phyloP scores from a whole-genome alignment of 345 rosid genomes.

The Stellera chamaejasme region DNA sequence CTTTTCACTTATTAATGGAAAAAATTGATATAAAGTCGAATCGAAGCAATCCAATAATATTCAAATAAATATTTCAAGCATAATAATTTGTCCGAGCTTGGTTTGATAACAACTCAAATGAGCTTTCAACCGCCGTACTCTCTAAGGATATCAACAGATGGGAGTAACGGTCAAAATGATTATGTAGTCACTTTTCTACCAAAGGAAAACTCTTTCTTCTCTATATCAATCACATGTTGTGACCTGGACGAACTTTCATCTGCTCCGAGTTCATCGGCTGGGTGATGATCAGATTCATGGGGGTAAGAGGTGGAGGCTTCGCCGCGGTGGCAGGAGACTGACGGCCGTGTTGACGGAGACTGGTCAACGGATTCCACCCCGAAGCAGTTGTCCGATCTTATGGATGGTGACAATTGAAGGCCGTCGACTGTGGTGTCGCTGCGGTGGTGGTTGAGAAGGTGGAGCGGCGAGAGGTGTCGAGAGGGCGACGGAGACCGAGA shows the following conservation, averaged over 20 bases:
- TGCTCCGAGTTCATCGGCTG: too few relatives aligned
- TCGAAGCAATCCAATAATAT: too few relatives aligned
- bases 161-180: too few relatives aligned
- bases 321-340: conserved; percentile 10
- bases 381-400: conserved; percentile 17
- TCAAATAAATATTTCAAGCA: too few relatives aligned
- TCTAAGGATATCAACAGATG: too few relatives aligned
- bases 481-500: conserved; percentile 54
- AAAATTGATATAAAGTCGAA: too few relatives aligned
- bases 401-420: conserved; percentile 25
- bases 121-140: too few relatives aligned
- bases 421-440: conserved; percentile 26
- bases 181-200: conserved; percentile 22
- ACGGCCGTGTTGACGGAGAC: conserved; percentile 19
- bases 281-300: neutral
- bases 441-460: conserved; percentile 3
- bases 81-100: too few relatives aligned
- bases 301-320: conserved; percentile 25
- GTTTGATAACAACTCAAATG: too few relatives aligned
- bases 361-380: conserved; percentile 27
- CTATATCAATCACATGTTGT: conserved; percentile 28
- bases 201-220: conserved; percentile 33
- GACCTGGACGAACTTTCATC: neutral
- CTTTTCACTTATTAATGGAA: too few relatives aligned
- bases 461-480: conserved; percentile 16